These are phyloP conservation scores for Hanseniaspora sp. DNA, from an alignment of 1,139 yeast genomes.

Conservation along the genomic window DNA sequence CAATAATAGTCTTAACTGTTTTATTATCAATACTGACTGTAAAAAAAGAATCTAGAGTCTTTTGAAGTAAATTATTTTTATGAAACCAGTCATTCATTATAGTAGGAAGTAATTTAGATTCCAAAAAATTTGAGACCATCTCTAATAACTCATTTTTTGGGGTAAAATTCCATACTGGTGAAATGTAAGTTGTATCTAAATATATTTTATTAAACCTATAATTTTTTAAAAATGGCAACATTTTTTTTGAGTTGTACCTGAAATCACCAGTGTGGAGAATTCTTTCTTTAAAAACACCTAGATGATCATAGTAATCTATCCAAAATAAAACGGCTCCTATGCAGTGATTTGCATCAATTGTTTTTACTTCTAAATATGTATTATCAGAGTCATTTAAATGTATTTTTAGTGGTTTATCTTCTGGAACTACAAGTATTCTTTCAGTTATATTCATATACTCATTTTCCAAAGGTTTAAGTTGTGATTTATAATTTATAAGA, in stretches of 20 bases:
- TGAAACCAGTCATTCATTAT: slow-evolving; percentile 22
- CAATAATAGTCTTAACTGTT: slow-evolving; percentile 29
- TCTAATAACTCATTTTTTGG: slow-evolving; percentile 21
- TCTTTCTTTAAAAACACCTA: slow-evolving; percentile 80
- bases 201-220: slow-evolving; percentile 46
- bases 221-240: slow-evolving; percentile 25
- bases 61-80: slow-evolving; percentile 10
- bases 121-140: slow-evolving; percentile 38
- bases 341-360: slow-evolving; percentile 84
- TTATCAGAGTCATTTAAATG: slow-evolving; percentile 26
- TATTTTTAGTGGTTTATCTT: not conserved
- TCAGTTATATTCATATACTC: not conserved
- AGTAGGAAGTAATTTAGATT: slow-evolving; percentile 17
- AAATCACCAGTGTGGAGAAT: slow-evolving; percentile 79
- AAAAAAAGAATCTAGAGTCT: slow-evolving; percentile 13
- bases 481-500: slow-evolving; percentile 30
- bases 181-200: slow-evolving; percentile 70
- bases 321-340: slow-evolving; percentile 85
- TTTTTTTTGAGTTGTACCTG: slow-evolving; percentile 45
- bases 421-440: slow-evolving; percentile 1
- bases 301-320: slow-evolving; percentile 54
- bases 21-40: not conserved
- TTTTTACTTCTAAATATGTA: slow-evolving; percentile 47
- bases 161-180: slow-evolving; percentile 14
- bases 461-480: not conserved